A percentile compares a stretch with the other conserved stretches of the same genome.
phyloP scores from a whole-genome alignment of 2,329 filamentous ascomycete species.

The Aspergillus terreus region DNA sequence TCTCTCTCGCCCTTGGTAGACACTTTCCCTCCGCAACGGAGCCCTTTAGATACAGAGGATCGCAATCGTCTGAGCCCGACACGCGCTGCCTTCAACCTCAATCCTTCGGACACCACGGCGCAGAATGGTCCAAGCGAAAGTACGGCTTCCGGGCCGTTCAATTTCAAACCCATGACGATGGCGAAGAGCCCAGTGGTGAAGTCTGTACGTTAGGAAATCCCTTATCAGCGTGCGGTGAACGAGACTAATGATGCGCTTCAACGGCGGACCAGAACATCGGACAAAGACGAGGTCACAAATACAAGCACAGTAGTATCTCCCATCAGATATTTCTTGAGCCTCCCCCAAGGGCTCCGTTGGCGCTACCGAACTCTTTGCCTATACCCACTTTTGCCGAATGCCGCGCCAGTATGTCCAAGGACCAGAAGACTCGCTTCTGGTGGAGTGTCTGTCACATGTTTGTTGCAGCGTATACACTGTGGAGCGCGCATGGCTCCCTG shows the following conservation, averaged over 20 bases:
- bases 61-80: conserved; percentile 31
- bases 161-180: conserved; percentile 82
- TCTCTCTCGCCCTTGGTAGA: conserved; percentile 47
- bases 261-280: conserved; percentile 66
- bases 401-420: conserved; percentile 80
- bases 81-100: conserved; percentile 33
- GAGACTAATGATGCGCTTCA: conserved; percentile 12
- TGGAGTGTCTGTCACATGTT: conserved; percentile 89
- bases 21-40: conserved; percentile 29
- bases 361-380: conserved; percentile 85
- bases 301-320: conserved; percentile 94
- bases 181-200: conserved; percentile 69
- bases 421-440: conserved; percentile 76
- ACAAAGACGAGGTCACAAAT: conserved; percentile 90
- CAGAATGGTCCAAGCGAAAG: conserved; percentile 30
- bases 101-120: conserved; percentile 25
- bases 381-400: conserved; percentile 87
- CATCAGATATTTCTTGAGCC: conserved; percentile 97
- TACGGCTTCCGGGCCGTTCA: conserved; percentile 66
- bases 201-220: conserved; percentile 54
- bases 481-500: conserved; percentile 78
- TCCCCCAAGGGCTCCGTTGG: conserved; percentile 75
- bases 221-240: neutral
- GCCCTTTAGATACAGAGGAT: conserved; percentile 15
- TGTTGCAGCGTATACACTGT: conserved; percentile 79